Percentiles rank a stretch among this genome's conserved stretches.
Evolutionary conservation across 148 eudicot species (phyloP).

Genomic region (Bassia scoparia): DNA sequence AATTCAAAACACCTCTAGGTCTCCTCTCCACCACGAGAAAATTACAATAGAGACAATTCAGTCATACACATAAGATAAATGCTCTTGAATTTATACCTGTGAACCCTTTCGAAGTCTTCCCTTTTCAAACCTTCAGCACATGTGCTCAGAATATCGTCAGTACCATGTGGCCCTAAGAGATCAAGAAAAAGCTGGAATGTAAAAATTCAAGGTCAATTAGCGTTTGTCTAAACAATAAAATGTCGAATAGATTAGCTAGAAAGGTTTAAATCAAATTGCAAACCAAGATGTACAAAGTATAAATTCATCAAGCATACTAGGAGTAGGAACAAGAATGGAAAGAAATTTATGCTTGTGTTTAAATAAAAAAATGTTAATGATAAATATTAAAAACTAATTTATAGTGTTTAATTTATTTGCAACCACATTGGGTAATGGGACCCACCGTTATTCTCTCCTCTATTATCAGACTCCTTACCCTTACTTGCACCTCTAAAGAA

Average conservation of each 20-base stretch:
- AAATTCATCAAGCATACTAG: neutral
- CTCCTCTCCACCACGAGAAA: conserved; percentile 12
- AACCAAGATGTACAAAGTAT: neutral
- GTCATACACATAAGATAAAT: neutral
- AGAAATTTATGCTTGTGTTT: neutral
- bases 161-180: conserved; percentile 63
- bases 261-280: neutral
- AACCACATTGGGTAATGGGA: too few species aligned
- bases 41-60: neutral
- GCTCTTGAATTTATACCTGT: conserved; percentile 34
- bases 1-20: neutral
- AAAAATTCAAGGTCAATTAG: conserved; percentile 4
- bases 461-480: too few species aligned
- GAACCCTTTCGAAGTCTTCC: conserved; percentile 56
- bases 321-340: neutral
- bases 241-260: neutral
- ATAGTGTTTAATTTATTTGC: too few species aligned
- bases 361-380: too few species aligned
- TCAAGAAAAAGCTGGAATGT: conserved; percentile 46
- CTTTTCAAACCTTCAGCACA: conserved; percentile 62
- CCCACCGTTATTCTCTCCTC: too few species aligned
- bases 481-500: too few species aligned
- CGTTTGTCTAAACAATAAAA: conserved; percentile 6
- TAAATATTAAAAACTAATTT: too few species aligned
- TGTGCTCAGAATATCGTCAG: conserved; percentile 53